These are phyloP conservation scores for Tetrahymena thermophila DNA, from an alignment of 73 alveolate species.

Conservation along the genomic window DNA sequence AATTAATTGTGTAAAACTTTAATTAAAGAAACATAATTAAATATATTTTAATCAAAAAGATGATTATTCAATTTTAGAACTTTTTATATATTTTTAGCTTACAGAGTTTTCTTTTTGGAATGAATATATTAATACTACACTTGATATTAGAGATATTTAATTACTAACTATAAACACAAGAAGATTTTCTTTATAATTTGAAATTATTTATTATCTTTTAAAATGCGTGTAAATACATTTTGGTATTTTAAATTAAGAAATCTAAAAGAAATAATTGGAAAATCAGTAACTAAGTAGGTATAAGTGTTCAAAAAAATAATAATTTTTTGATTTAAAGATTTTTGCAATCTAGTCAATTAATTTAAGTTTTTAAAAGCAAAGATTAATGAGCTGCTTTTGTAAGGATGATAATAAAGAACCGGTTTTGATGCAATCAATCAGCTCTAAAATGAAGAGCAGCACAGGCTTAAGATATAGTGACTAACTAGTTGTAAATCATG, in stretches of 20 bases:
- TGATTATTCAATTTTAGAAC: too few species aligned
- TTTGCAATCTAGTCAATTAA: not conserved
- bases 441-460: not conserved
- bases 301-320: too few species aligned
- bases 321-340: not conserved
- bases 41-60: too few species aligned
- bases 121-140: too few species aligned
- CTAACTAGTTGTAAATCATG: not conserved
- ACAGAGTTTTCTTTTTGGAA: too few species aligned
- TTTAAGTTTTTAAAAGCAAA: not conserved
- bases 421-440: not conserved
- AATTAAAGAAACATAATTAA: too few species aligned
- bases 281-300: not conserved
- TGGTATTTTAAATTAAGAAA: not conserved
- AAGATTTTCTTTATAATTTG: too few species aligned
- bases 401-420: not conserved
- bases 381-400: not conserved
- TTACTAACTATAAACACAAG: too few species aligned
- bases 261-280: not conserved
- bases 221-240: not conserved
- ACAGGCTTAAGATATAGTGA: not conserved
- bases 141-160: too few species aligned
- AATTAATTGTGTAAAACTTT: too few species aligned
- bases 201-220: too few species aligned
- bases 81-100: too few species aligned